Evolutionary conservation across 1,284 basidiomycete species (phyloP).

Genomic region (Sanghuangporus baumii): DNA sequence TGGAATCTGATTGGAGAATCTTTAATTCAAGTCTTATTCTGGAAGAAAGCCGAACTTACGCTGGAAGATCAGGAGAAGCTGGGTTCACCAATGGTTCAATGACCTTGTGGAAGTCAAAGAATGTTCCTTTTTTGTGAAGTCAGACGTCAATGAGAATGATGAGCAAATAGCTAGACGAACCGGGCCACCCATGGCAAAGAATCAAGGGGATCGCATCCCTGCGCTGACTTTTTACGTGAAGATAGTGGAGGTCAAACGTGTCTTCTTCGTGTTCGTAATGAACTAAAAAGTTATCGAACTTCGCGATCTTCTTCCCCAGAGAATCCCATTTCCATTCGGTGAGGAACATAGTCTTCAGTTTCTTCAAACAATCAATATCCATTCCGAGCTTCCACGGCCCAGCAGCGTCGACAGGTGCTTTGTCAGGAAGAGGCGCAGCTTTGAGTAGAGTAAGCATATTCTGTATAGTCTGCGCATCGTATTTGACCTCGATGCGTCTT

Average conservation of each 20-base stretch:
- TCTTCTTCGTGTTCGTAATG: conserved; percentile 18
- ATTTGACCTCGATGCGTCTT: neutral
- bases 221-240: conserved; percentile 20
- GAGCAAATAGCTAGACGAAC: neutral
- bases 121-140: conserved; percentile 17
- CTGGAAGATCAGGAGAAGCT: conserved; percentile 17
- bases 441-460: conserved; percentile 16
- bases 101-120: conserved; percentile 25
- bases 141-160: neutral
- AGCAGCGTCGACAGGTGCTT: conserved; percentile 13
- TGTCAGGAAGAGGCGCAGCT: conserved; percentile 7
- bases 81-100: conserved; percentile 21
- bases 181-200: conserved; percentile 25
- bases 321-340: conserved; percentile 16
- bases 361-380: conserved; percentile 15
- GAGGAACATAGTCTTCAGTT: conserved; percentile 14
- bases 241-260: conserved; percentile 20
- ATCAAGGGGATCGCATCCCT: conserved; percentile 22
- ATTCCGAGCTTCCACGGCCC: conserved; percentile 18
- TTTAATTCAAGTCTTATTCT: neutral
- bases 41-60: conserved; percentile 16
- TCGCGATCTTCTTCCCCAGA: conserved; percentile 14
- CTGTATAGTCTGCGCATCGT: neutral
- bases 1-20: conserved; percentile 19
- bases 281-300: conserved; percentile 18